A percentile compares a stretch with the other conserved stretches of the same genome.
phyloP scores from a whole-genome alignment of 2,329 filamentous ascomycete species.

The Lasiodiplodia hormozganensis region DNA sequence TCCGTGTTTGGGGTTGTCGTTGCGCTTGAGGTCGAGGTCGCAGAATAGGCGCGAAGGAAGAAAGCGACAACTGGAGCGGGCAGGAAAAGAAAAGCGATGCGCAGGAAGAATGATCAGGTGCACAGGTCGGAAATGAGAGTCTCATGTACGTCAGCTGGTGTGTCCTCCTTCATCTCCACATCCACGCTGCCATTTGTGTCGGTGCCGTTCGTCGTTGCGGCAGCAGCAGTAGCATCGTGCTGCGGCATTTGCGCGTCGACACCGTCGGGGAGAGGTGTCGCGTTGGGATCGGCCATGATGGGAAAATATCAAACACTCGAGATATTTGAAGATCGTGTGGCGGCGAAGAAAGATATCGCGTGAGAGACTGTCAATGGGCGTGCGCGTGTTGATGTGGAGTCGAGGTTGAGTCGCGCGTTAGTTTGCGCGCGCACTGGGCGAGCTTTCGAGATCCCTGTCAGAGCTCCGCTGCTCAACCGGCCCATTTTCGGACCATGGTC shows the following conservation, averaged over 20 bases:
- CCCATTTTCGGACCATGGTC: background rate
- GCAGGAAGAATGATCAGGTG: background rate
- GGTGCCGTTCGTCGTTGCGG: slow-evolving; percentile 36
- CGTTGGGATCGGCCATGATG: slow-evolving; percentile 12
- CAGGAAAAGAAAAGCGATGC: background rate
- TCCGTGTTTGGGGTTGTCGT: background rate
- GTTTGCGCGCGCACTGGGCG: slow-evolving; percentile 17
- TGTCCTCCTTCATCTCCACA: slow-evolving; percentile 47
- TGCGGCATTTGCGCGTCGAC: slow-evolving; percentile 26
- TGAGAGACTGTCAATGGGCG: background rate
- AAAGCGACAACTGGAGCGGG: too few species aligned
- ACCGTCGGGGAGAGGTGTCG: slow-evolving; percentile 2
- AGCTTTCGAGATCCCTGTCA: slow-evolving; percentile 23
- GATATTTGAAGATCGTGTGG: background rate
- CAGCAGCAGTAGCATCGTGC: slow-evolving; percentile 10
- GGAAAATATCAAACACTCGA: background rate
- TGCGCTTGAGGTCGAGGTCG: slow-evolving; percentile 18
- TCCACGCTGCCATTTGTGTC: slow-evolving; percentile 33
- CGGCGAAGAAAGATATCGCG: background rate
- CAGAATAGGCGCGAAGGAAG: background rate
- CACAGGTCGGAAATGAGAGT: background rate
- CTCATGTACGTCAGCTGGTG: slow-evolving; percentile 35
- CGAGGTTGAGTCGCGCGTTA: slow-evolving; percentile 14
- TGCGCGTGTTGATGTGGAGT: background rate
- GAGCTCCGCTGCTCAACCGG: background rate